A percentile compares a stretch with the other conserved stretches of the same genome.
Evolutionary conservation across 1,284 basidiomycete genomes (phyloP).

Genomic region (Apiotrichum gamsii): DNA sequence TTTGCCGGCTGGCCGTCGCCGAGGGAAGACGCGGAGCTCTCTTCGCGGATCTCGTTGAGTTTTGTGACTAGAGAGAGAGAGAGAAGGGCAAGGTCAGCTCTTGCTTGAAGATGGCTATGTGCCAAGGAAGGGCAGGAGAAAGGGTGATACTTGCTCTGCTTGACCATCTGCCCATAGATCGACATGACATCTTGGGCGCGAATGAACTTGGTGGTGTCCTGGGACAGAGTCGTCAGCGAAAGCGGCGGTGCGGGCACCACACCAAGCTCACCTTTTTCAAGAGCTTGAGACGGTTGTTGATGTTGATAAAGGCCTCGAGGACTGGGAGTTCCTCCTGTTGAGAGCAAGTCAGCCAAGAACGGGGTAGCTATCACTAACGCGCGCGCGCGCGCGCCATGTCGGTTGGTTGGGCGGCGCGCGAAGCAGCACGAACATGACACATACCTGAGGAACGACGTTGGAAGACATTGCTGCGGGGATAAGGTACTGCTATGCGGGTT

Average conservation of each 20-base stretch:
- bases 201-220: conserved; percentile 76
- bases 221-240: conserved; percentile 30
- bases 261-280: conserved; percentile 53
- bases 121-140: too few species aligned
- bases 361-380: too few species aligned
- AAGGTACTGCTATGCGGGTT: too few species aligned
- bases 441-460: conserved; percentile 45
- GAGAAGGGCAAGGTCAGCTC: conserved; percentile 1
- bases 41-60: conserved; percentile 82
- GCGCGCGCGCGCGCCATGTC: too few species aligned
- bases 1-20: conserved; percentile 1
- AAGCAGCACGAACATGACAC: conserved; percentile 1
- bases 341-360: too few species aligned
- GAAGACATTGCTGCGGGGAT: too few species aligned
- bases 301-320: conserved; percentile 90
- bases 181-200: conserved; percentile 87
- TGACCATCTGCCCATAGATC: conserved; percentile 88
- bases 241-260: too few species aligned
- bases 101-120: background rate
- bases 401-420: background rate
- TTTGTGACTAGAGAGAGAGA: conserved; percentile 63
- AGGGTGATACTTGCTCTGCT: conserved; percentile 62
- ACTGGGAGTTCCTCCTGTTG: conserved; percentile 68
- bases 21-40: conserved; percentile 24
- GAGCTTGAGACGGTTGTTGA: conserved; percentile 67